Evolutionary conservation across 345 rosid species (phyloP), one percentile per base, ranked within the genome.

Genomic region (Citrus sinensis): DNA sequence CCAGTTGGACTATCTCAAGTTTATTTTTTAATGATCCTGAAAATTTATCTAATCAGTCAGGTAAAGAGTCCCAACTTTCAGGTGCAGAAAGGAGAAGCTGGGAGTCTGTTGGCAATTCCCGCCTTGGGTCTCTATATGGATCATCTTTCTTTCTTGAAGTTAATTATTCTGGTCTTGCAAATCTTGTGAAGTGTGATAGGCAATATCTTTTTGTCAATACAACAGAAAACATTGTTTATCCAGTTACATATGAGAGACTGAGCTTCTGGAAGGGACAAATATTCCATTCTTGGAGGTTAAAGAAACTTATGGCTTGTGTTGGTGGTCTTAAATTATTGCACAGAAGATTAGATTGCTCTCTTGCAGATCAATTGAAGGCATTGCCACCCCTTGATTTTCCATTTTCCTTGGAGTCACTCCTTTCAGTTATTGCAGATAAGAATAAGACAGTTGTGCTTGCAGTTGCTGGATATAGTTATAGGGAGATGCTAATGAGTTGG

Each of bases 401-500:
- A 80, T 86, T 84, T 86, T 87, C 94, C 42, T 59, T 94, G 58
- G 90, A 89, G 85, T 89, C 91, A 51, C 94, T 94, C 64, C 97
- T 96, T 72, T 82, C 87, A 2, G 40, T 83, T 74, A 70, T 76
- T 78, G 97, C 93, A 58, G 98, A 92, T 83, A 80, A 87, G 81
- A 94, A 90, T 73, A 88, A 79, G 79, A 89, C 94, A 35, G 60
- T 94, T 81, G 89, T 96, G 78, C 95, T 96, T 75, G 84, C 94
- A 55, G 85, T 96, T 76, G 95, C 97, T 81, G 99, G 99, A 78
- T 89, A 85, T 86, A 96, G 99, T 76, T 94, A 94, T 67, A 92
- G 88, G 85, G 99, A 94, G 83, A 90, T 94, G 98, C 66, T 94
- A 83, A 94, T 96, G 98, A 96, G 94, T 86, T 93, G 98, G 98